Evolutionary conservation across 768 basidiomycete genomes (phyloP), one percentile per base, ranked within the genome.

Genomic region (Crucibulum laeve): DNA sequence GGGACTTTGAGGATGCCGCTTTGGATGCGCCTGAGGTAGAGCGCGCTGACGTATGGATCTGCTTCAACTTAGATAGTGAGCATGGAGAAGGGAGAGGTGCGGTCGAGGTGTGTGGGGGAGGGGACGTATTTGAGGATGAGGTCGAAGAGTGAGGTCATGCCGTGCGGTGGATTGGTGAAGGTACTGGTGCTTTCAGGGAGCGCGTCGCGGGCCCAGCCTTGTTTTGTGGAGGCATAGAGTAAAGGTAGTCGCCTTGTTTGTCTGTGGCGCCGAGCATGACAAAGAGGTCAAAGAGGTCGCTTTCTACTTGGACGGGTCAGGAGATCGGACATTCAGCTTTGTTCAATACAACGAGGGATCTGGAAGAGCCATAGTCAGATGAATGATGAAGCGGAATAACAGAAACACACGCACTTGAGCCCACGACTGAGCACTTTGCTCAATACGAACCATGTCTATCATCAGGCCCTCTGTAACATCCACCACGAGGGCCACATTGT

Each of bases 391-490:
- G n/a, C n/a, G n/a, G 8, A 37, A 37, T 10, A 19, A 11, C 10
- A 18, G 8, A 11, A 11, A 37, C 8, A 35, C 21, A n/a, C n/a
- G n/a, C n/a, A n/a, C n/a, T n/a, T n/a, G n/a, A n/a, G n/a, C n/a
- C n/a, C n/a, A n/a, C n/a, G 55, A 66, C 44, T 25, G 71, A 72
- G 58, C 67, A 73, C 73, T 47, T 76, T 76, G 4, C 64, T 61
- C n/a, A 76, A 56, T 2, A 76, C 74, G 35, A 76, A 76, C 1
- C 73, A 59, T 0, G 78, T 81, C 53, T 81, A 76, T 79, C 69
- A 80, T 79, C 2, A 78, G 77, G 1, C 78, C 78, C 50, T 80
- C 78, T 1, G 79, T 78, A 2, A 76, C 75, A 48, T 80, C 78
- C 15, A 81, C 71, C 3, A 81, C 60, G 15, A 81, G 66, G 11